These are phyloP conservation scores for Friedmanniomyces endolithicus DNA, from an alignment of 495 filamentous ascomycete genomes.

Conservation along the genomic window DNA sequence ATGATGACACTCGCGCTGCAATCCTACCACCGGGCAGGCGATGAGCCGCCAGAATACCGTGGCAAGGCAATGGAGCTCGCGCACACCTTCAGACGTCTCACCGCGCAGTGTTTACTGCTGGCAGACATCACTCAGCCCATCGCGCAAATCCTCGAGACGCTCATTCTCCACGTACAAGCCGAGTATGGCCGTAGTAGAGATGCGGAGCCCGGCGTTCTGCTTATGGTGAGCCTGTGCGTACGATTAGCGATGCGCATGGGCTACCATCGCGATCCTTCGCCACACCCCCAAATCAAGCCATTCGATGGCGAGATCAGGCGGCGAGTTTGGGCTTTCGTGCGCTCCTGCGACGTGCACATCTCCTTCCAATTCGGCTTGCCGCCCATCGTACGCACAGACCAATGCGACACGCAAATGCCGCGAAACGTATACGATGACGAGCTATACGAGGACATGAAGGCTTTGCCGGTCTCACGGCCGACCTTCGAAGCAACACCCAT, in stretches of 20 bases:
- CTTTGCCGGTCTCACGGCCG: conserved; percentile 63
- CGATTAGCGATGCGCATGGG: conserved; percentile 89
- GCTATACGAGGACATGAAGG: conserved; percentile 64
- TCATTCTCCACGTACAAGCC: conserved; percentile 73
- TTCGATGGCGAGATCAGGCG: conserved; percentile 88
- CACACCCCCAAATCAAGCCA: conserved; percentile 68
- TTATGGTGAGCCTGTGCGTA: conserved; percentile 67
- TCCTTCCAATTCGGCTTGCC: conserved; percentile 86
- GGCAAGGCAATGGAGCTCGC: conserved; percentile 47
- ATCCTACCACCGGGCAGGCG: conserved; percentile 78
- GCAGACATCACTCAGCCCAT: conserved; percentile 85
- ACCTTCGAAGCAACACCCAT: conserved; percentile 69
- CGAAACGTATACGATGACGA: conserved; percentile 91
- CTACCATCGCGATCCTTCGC: conserved; percentile 81
- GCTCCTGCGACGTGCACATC: conserved; percentile 70
- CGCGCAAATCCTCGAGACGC: conserved; percentile 74
- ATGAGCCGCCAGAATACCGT: conserved; percentile 76
- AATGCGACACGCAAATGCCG: conserved; percentile 77
- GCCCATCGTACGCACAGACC: conserved; percentile 69
- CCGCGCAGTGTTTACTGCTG: conserved; percentile 74
- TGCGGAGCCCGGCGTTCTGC: conserved; percentile 68
- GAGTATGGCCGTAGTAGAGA: conserved; percentile 70
- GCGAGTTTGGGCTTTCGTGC: conserved; percentile 75
- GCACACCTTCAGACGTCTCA: conserved; percentile 62
- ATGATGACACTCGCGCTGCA: conserved; percentile 84